Evolutionary conservation across 306 rosid species (phyloP), one percentile per base, ranked within the genome.

Genomic region (Sicyos edulis): DNA sequence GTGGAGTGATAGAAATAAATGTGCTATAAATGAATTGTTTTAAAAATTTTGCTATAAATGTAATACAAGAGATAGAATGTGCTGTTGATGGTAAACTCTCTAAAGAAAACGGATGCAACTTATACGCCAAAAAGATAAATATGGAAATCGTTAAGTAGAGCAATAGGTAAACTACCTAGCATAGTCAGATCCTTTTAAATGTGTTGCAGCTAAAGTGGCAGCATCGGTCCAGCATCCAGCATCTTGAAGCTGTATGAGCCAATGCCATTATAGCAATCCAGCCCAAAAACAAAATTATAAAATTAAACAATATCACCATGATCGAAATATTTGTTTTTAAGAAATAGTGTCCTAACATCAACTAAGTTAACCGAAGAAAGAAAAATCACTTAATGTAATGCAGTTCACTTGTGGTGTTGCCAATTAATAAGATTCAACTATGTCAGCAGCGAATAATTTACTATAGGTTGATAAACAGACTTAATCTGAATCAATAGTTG

Each of bases 181-280:
- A 82, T 95, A 95, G 79, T 95, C 99, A 51, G 99, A 86, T 77
- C 99, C 99, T 81, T 86, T 81, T 16, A 91, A 85, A 83, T 91
- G 99, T 29, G 82, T 82, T 53, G 99, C 99, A 83, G 99, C 99
- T 79, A 95, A 86, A 75, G 99, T 95, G 26, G 97, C 96, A 80
- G 97, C 99, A 75, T 95, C 99, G 7, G 89, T 79, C 99, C 99
- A 95, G 83, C 95, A 87, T 51, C 99, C 99, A 66, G 97, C 97
- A 75, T 95, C 99, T 87, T 95, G 99, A 75, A 95, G 97, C 99
- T 95, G 91, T 83, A 80, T 47, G 56, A 65, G 74, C 78, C 20
- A 26, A 76, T 3, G 45, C 0, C 16, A 69, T 69, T 50, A 69
- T 50, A 26, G 22, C 47, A 50, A 69, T 16, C 47, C 8, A 51